Conservation (phyloP, 2,329 filamentous ascomycete species). For the Herpotrichia juniperi region DNA sequence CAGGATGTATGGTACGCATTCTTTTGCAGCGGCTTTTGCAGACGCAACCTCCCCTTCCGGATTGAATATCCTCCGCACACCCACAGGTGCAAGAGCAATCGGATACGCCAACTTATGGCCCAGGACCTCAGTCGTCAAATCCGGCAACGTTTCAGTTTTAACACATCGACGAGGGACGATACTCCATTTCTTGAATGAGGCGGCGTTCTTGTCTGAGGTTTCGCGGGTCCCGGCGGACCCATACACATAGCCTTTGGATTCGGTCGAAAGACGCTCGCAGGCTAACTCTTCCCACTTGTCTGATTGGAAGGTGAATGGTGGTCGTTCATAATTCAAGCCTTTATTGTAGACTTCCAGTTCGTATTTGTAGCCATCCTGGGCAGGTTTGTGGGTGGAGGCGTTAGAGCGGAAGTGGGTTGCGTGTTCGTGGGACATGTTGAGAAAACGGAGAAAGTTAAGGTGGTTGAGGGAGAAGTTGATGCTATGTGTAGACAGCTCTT, state of each 20-base stretch:
- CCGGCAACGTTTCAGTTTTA: background rate
- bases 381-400: background rate
- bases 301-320: conserved; percentile 42
- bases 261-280: conserved; percentile 31
- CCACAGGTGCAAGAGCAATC: background rate
- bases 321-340: conserved; percentile 39
- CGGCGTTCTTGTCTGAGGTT: conserved; percentile 36
- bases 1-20: conserved; percentile 68
- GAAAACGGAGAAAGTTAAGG: background rate
- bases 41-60: conserved; percentile 67
- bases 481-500: background rate
- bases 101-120: background rate
- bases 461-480: too few relatives aligned
- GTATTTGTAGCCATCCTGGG: conserved; percentile 24
- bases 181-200: conserved; percentile 29
- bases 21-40: conserved; percentile 63
- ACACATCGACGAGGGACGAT: conserved; percentile 22
- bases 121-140: background rate
- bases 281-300: conserved; percentile 32
- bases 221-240: conserved; percentile 40
- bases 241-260: conserved; percentile 41
- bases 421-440: conserved; percentile 1
- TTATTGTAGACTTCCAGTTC: conserved; percentile 38
- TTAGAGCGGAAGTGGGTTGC: background rate
- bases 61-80: conserved; percentile 55